Base-by-base conservation (phyloP, 2,329 filamentous ascomycete genomes). In the Tolypocladium tropicale region DNA sequence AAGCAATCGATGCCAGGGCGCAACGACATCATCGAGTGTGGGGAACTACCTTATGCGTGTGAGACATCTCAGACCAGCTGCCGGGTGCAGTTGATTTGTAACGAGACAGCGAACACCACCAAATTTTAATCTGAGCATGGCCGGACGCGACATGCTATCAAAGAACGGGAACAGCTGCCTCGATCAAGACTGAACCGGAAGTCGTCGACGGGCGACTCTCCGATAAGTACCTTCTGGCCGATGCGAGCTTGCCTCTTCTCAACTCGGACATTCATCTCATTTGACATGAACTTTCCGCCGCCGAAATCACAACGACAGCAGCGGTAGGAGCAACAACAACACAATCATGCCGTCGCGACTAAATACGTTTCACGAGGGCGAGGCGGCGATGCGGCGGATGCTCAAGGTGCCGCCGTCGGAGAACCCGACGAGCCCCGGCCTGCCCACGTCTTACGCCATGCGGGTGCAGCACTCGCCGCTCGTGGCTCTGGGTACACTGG, bases 401-500 rank as follows among this genome's bases (percentile, higher is more conserved):
- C 78, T 92, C 56, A 77, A 74, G 36, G 75, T 85, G 0, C 83
- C 85, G 0, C 66, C 61, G 18, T 58, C 56, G 18, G 76, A 81
- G 52, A 92, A 94, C 63, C 89, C 89, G 0, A 91, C 87, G 0
- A 70, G 78, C 1, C 74, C 78, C 1, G 83, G 82, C 54, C 77
- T 94, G 1, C 83, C 83, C 0, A 75, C 77, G 6, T 76, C 81
- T 18, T 85, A 86, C 25, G 81, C 76, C 1, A 73, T 77, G 59
- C 79, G 88, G 59, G 76, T 91, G 3, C 75, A 79, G 53, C 72
- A 72, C 18, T 84, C 83, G 0, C 84, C 88, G 1, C 75, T 94
- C 9, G 74, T 94, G 16, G 89, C 88, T 0, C 71, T 95, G 21
- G 90, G 90, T 1, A 82, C 88, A 0, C 71, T 92, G 1, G 89